These are phyloP conservation scores for Leccinum arenicola DNA, from an alignment of 768 basidiomycete genomes.

Conservation along the genomic window DNA sequence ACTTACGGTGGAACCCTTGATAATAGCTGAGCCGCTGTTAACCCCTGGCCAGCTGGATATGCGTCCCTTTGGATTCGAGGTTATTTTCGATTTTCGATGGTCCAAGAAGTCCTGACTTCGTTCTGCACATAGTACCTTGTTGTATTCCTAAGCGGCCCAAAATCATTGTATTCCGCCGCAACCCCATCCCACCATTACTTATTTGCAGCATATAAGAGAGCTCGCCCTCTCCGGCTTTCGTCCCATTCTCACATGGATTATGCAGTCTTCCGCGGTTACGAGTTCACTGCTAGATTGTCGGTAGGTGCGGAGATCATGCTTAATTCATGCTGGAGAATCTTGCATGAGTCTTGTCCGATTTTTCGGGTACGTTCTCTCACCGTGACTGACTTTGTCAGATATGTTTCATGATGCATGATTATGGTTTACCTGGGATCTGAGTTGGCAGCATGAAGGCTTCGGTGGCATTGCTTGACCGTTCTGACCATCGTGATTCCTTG, in stretches of 20 bases:
- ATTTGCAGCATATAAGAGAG: neutral
- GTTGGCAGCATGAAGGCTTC: neutral
- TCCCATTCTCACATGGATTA: neutral
- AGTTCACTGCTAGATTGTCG: neutral
- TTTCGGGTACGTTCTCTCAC: neutral
- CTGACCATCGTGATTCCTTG: neutral
- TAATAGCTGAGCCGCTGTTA: conserved; percentile 18
- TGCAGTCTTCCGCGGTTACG: neutral
- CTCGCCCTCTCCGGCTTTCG: too few relatives aligned
- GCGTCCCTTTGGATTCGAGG: conserved; percentile 65
- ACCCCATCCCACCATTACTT: neutral
- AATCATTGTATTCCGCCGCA: conserved; percentile 12
- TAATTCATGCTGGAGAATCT: neutral
- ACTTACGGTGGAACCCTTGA: conserved; percentile 8
- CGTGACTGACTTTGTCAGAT: neutral
- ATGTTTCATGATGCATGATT: neutral
- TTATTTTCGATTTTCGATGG: conserved; percentile 78
- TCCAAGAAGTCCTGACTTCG: conserved; percentile 26
- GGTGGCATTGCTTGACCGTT: neutral
- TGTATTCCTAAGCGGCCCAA: conserved; percentile 21
- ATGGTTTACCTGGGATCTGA: neutral
- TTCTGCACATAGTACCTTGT: conserved; percentile 11
- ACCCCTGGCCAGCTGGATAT: conserved; percentile 64
- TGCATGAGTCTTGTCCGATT: neutral
- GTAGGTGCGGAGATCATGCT: neutral